Percentiles rank a stretch among this genome's conserved stretches.
phyloP scores from a whole-genome alignment of 768 basidiomycete species.

The Obba rivulosa region DNA sequence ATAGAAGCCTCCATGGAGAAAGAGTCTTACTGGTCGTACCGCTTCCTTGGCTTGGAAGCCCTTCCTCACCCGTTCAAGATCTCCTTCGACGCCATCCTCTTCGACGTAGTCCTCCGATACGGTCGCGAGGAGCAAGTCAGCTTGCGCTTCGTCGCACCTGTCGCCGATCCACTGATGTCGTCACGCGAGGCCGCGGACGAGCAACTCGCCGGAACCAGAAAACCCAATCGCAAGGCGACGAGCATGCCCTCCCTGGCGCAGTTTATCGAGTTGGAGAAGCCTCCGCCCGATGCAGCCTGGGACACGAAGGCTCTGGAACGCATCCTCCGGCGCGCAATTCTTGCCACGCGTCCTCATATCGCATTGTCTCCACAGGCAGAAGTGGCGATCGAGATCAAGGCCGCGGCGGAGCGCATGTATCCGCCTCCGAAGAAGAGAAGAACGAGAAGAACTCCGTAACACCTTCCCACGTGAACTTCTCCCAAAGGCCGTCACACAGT shows the following conservation, averaged over 20 bases:
- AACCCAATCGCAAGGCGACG: neutral
- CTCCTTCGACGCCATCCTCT: slow-evolving; percentile 7
- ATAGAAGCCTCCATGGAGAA: neutral
- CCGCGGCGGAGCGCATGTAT: slow-evolving; percentile 8
- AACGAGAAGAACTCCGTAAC: too few species aligned
- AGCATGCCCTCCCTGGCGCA: neutral
- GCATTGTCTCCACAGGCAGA: neutral
- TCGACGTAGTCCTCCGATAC: slow-evolving; percentile 10
- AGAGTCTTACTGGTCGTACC: slow-evolving; percentile 13
- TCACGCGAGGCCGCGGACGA: neutral
- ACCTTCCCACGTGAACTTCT: too few species aligned
- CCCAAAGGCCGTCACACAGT: too few species aligned
- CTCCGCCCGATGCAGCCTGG: neutral
- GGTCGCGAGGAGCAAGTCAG: slow-evolving; percentile 10
- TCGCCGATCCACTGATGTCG: neutral
- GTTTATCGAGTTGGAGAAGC: neutral
- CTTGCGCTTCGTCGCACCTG: slow-evolving; percentile 6
- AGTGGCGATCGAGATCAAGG: slow-evolving; percentile 5
- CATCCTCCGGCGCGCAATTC: slow-evolving; percentile 10
- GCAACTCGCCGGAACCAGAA: neutral
- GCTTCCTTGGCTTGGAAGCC: slow-evolving; percentile 17
- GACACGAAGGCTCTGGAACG: slow-evolving; percentile 9
- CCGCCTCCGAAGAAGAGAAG: too few species aligned
- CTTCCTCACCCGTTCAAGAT: neutral
- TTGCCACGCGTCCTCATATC: neutral